Percentiles rank a stretch among this genome's conserved stretches.
phyloP scores from a whole-genome alignment of 805 yeast genomes.

The Blastobotrys robertii region DNA sequence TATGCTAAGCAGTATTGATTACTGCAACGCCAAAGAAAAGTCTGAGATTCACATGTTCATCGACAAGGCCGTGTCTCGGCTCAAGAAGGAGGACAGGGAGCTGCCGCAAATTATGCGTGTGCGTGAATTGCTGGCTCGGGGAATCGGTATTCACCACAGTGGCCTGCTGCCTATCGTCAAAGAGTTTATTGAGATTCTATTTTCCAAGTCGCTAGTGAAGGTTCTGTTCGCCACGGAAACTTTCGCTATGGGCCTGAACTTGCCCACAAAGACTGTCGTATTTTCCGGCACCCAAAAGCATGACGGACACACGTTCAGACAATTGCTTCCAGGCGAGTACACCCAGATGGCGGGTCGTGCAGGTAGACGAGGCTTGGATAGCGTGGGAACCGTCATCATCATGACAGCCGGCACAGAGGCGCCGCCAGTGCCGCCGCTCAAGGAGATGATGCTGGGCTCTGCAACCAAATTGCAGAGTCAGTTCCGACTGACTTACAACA shows the following conservation, averaged over 20 bases:
- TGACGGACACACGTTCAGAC: slow-evolving; percentile 77
- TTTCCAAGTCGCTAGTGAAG: slow-evolving; percentile 77
- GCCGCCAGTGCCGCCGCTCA: slow-evolving; percentile 40
- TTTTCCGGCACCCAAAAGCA: slow-evolving; percentile 80
- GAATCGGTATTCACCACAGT: slow-evolving; percentile 94
- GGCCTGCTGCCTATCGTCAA: slow-evolving; percentile 89
- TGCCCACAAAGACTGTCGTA: slow-evolving; percentile 94
- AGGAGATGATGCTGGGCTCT: slow-evolving; percentile 75
- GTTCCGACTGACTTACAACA: slow-evolving; percentile 85
- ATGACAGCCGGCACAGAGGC: slow-evolving; percentile 45
- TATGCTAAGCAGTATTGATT: slow-evolving; percentile 61
- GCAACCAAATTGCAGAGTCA: slow-evolving; percentile 89
- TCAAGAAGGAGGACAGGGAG: slow-evolving; percentile 85
- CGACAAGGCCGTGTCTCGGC: slow-evolving; percentile 77
- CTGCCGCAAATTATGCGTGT: slow-evolving; percentile 83
- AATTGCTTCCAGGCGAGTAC: slow-evolving; percentile 88
- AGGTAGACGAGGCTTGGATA: slow-evolving; percentile 92
- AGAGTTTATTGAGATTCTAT: slow-evolving; percentile 85
- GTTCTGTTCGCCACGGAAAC: slow-evolving; percentile 96
- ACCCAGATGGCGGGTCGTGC: slow-evolving; percentile 99
- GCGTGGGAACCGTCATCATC: slow-evolving; percentile 87
- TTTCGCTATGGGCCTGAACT: slow-evolving; percentile 95
- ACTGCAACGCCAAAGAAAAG: slow-evolving; percentile 74
- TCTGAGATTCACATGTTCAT: slow-evolving; percentile 90
- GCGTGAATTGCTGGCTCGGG: slow-evolving; percentile 75